Evolutionary conservation across 768 basidiomycete genomes (phyloP).

Genomic region (Chalciporus chontae): DNA sequence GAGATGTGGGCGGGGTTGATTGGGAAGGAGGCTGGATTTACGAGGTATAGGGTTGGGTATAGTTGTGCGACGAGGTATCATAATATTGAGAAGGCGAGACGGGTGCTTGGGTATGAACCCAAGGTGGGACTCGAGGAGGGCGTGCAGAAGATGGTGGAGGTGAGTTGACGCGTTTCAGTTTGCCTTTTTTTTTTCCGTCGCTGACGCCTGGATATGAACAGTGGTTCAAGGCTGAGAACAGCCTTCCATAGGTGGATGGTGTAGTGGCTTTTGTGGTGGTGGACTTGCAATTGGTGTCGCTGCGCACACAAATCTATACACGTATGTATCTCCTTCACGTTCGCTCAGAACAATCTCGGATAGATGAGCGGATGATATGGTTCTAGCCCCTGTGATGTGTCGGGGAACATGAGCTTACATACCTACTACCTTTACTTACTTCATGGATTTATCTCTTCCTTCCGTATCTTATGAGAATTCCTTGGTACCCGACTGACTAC

Average conservation of each 20-base stretch:
- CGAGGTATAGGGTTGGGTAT: conserved; percentile 77
- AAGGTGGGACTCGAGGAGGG: conserved; percentile 87
- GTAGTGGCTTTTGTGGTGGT: not conserved
- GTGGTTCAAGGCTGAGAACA: conserved; percentile 32
- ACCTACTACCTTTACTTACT: too few relatives aligned
- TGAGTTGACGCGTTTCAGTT: conserved; percentile 31
- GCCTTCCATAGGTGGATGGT: conserved; percentile 17
- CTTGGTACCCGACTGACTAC: too few relatives aligned
- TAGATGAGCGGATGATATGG: too few relatives aligned
- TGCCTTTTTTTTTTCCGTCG: not conserved
- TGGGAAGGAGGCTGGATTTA: conserved; percentile 83
- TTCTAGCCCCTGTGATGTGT: too few relatives aligned
- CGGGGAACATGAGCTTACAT: too few relatives aligned
- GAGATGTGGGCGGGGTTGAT: conserved; percentile 73
- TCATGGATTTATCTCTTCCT: too few relatives aligned
- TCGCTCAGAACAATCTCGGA: too few relatives aligned
- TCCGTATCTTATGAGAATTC: not conserved
- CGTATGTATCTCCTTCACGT: too few relatives aligned
- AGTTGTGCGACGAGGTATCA: conserved; percentile 80
- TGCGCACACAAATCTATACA: too few relatives aligned
- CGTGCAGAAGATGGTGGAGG: conserved; percentile 71
- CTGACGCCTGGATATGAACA: conserved; percentile 4
- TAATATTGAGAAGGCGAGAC: conserved; percentile 90
- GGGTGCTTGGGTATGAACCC: conserved; percentile 92
- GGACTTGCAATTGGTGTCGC: too few relatives aligned